Evolutionary conservation across 2,329 filamentous ascomycete genomes (phyloP).

Genomic region (Grosmannia serpens): DNA sequence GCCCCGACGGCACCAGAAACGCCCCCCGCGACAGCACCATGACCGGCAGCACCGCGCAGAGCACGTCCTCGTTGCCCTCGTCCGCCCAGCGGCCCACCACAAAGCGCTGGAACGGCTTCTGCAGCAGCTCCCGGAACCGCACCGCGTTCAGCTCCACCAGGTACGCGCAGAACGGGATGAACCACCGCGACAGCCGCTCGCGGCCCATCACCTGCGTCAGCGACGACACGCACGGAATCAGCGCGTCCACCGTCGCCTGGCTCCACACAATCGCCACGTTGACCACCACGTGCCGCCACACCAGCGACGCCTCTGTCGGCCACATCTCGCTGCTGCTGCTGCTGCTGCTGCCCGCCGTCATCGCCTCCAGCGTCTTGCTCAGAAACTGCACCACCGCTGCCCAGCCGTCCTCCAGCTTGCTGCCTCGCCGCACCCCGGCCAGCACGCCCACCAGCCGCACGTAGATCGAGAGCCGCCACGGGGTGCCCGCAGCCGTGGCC

Average conservation of each 20-base stretch:
- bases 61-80: slow-evolving; percentile 50
- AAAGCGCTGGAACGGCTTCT: slow-evolving; percentile 77
- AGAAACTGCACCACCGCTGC: slow-evolving; percentile 45
- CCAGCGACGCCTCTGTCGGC: slow-evolving; percentile 18
- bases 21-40: slow-evolving; percentile 33
- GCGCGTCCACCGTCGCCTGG: slow-evolving; percentile 64
- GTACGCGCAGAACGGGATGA: slow-evolving; percentile 75
- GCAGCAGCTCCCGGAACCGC: slow-evolving; percentile 67
- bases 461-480: slow-evolving; percentile 35
- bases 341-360: slow-evolving; percentile 20
- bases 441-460: slow-evolving; percentile 54
- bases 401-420: slow-evolving; percentile 62
- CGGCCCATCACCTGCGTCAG: slow-evolving; percentile 51
- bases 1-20: background rate
- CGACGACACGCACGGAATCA: slow-evolving; percentile 57
- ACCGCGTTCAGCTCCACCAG: slow-evolving; percentile 62
- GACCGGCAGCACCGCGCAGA: slow-evolving; percentile 57
- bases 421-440: slow-evolving; percentile 71
- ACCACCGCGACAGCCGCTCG: slow-evolving; percentile 57
- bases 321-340: slow-evolving; percentile 12
- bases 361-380: slow-evolving; percentile 36
- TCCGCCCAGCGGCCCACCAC: slow-evolving; percentile 63
- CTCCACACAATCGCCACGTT: slow-evolving; percentile 58
- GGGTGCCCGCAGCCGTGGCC: slow-evolving; percentile 17
- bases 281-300: slow-evolving; percentile 49